Conservation (phyloP, 176 grass and related monocot species). For the Aegilops sharonensis region DNA sequence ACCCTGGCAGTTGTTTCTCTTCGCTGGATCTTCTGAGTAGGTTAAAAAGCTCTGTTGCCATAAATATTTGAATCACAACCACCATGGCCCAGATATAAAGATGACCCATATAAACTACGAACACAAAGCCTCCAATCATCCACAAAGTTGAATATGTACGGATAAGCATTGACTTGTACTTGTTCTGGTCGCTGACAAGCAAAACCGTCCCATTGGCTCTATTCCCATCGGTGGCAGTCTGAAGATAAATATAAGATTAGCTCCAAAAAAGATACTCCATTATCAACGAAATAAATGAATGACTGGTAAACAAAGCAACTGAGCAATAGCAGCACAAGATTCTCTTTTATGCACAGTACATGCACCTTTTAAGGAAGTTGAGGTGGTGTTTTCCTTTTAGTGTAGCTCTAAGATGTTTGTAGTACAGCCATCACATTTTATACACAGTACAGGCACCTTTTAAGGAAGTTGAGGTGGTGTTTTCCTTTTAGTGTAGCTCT, state of each 20-base stretch:
- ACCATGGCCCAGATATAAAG: conserved; percentile 99
- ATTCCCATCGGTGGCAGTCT: conserved; percentile 67
- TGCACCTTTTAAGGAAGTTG: background rate
- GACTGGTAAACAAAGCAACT: background rate
- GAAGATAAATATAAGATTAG: conserved; percentile 29
- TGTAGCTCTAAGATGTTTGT: background rate
- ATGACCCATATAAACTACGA: conserved; percentile 90
- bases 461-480: background rate
- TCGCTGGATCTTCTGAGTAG: conserved; percentile 83
- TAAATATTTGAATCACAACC: conserved; percentile 97
- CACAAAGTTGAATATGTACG: conserved; percentile 95
- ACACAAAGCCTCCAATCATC: conserved; percentile 84
- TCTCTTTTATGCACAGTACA: background rate
- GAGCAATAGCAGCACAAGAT: background rate
- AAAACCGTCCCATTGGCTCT: conserved; percentile 65
- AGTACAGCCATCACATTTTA: background rate
- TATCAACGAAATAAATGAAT: background rate
- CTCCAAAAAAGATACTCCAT: background rate
- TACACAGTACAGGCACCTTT: background rate
- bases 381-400: background rate
- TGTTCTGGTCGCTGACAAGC: conserved; percentile 87
- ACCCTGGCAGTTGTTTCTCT: conserved; percentile 88
- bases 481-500: background rate
- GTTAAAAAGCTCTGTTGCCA: conserved; percentile 97
- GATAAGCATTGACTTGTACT: conserved; percentile 98